A percentile compares a stretch with the other conserved stretches of the same genome.
Evolutionary conservation across 2,329 filamentous ascomycete species (phyloP).

Genomic region (Pseudocercospora pini-densiflorae): DNA sequence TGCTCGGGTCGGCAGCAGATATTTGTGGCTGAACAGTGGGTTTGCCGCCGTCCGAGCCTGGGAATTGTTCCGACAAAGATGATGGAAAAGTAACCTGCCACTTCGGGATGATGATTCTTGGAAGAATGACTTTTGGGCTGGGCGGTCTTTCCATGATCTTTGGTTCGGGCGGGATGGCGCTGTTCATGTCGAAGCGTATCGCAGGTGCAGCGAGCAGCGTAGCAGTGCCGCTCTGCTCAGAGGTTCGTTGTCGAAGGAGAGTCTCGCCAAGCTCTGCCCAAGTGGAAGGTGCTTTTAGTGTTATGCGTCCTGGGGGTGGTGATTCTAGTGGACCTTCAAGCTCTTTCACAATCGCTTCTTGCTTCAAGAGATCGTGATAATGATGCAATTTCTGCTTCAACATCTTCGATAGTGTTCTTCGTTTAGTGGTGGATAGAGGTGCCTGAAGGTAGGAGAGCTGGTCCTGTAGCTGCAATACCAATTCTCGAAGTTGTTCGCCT

Average conservation of each 20-base stretch:
- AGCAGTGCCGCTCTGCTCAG: conserved; percentile 34
- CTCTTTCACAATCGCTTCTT: conserved; percentile 19
- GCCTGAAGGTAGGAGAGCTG: conserved; percentile 58
- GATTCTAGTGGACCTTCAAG: neutral
- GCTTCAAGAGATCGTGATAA: conserved; percentile 50
- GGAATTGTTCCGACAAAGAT: conserved; percentile 37
- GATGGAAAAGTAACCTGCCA: conserved; percentile 20
- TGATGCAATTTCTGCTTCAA: conserved; percentile 61
- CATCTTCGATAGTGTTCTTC: conserved; percentile 55
- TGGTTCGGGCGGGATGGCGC: neutral
- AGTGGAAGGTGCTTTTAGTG: conserved; percentile 33
- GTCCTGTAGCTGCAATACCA: conserved; percentile 59
- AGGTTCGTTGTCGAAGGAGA: conserved; percentile 35
- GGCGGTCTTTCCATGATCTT: neutral
- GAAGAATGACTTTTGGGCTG: conserved; percentile 17
- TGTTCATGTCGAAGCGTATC: conserved; percentile 34
- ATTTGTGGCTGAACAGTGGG: conserved; percentile 40
- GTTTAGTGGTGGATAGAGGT: conserved; percentile 55
- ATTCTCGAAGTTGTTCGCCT: conserved; percentile 54
- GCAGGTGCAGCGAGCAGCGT: conserved; percentile 28
- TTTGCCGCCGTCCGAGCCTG: conserved; percentile 36
- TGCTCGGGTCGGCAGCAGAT: conserved; percentile 33
- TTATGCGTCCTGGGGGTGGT: conserved; percentile 23
- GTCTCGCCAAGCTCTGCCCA: conserved; percentile 42
- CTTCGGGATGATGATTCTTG: conserved; percentile 3